phyloP scores from a whole-genome alignment of 768 basidiomycete species.

The Leucocoprinus leucothites region DNA sequence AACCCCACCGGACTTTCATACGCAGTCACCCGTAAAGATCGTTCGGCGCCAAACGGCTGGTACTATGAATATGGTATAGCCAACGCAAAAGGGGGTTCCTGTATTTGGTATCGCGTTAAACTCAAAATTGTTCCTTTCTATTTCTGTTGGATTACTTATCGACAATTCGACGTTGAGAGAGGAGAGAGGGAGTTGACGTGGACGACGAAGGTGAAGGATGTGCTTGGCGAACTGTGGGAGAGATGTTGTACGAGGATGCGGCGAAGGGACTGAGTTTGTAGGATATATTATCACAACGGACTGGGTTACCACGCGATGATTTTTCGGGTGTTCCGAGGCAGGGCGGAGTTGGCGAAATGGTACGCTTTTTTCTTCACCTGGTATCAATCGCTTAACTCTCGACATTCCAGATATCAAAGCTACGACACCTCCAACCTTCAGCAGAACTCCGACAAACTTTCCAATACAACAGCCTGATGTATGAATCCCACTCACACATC shows the following conservation, averaged over 20 bases:
- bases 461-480: constrained; percentile 47
- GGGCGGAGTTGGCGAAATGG: constrained; percentile 33
- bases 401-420: constrained; percentile 28
- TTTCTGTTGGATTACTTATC: constrained; percentile 37
- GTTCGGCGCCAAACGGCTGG: constrained; percentile 27
- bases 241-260: no score
- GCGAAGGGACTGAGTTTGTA: constrained; percentile 30
- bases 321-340: constrained; percentile 26
- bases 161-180: constrained; percentile 31
- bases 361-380: constrained; percentile 12
- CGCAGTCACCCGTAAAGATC: constrained; percentile 35
- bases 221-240: constrained; percentile 35
- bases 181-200: constrained; percentile 27
- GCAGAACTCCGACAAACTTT: constrained; percentile 38
- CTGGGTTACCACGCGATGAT: constrained; percentile 44
- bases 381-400: no score
- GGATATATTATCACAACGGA: constrained; percentile 41
- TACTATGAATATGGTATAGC: constrained; percentile 36
- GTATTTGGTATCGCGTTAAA: constrained; percentile 43
- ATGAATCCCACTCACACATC: constrained; percentile 36
- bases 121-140: constrained; percentile 38
- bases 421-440: constrained; percentile 36
- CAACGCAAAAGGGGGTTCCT: constrained; percentile 27
- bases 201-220: constrained; percentile 31
- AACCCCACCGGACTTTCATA: constrained; percentile 38